phyloP scores from a whole-genome alignment of 129 eudicot species.

The Daucus carota region DH1_v3.0 NC_030388.2:27727001-27727500 shows the following conservation, averaged over 20 bases:
- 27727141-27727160: too few relatives aligned
- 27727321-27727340: not conserved
- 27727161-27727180: too few relatives aligned
- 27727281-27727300: not conserved
- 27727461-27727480: too few relatives aligned
- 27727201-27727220: not conserved
- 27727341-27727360: too few relatives aligned
- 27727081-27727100: not conserved
- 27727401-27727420: too few relatives aligned
- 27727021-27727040: not conserved
- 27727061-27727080: not conserved
- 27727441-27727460: too few relatives aligned
- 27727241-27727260: constrained; percentile 4
- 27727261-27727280: not conserved
- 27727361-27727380: too few relatives aligned
- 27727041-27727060: too few relatives aligned
- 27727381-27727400: too few relatives aligned
- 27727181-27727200: not conserved
- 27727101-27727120: not conserved
- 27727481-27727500: too few relatives aligned
- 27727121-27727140: too few relatives aligned
- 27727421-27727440: too few relatives aligned
- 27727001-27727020: constrained; percentile 9
- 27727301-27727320: not conserved
- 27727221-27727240: not conserved